Evolutionary conservation across 2,329 filamentous ascomycete species (phyloP).

Genomic region (Fusarium pseudocircinatum): DNA sequence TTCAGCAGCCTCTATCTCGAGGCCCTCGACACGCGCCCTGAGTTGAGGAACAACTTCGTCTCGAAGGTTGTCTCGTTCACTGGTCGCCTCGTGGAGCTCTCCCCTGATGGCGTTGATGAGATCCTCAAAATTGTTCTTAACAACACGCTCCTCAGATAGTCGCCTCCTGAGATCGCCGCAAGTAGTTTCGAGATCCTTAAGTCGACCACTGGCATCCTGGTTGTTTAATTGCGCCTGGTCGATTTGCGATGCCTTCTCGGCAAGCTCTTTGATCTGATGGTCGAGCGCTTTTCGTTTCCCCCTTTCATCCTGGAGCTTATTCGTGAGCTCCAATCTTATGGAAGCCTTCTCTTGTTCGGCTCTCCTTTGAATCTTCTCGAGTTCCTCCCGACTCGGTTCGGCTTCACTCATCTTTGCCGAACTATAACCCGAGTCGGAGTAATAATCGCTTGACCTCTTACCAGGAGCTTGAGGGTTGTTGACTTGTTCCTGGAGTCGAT

Average conservation of each 20-base stretch:
- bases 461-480: slow-evolving; percentile 66
- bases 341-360: slow-evolving; percentile 92
- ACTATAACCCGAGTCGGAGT: slow-evolving; percentile 93
- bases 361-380: slow-evolving; percentile 83
- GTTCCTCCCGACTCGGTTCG: slow-evolving; percentile 72
- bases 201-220: slow-evolving; percentile 66
- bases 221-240: slow-evolving; percentile 65
- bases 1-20: slow-evolving; percentile 78
- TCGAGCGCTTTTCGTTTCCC: slow-evolving; percentile 79
- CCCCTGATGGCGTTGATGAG: slow-evolving; percentile 83
- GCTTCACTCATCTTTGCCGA: slow-evolving; percentile 79
- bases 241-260: slow-evolving; percentile 77
- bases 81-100: slow-evolving; percentile 82
- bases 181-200: slow-evolving; percentile 80
- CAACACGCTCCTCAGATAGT: slow-evolving; percentile 83
- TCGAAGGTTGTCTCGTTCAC: slow-evolving; percentile 90
- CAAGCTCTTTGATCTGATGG: slow-evolving; percentile 82
- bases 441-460: slow-evolving; percentile 94
- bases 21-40: slow-evolving; percentile 77
- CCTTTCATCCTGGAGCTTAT: slow-evolving; percentile 88
- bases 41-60: slow-evolving; percentile 88
- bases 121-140: slow-evolving; percentile 94
- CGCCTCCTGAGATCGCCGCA: slow-evolving; percentile 86
- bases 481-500: slow-evolving; percentile 83
- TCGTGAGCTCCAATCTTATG: slow-evolving; percentile 83